These are phyloP conservation scores for Fusarium musae DNA, from an alignment of 2,329 filamentous ascomycete genomes.

Conservation along the genomic window DNA sequence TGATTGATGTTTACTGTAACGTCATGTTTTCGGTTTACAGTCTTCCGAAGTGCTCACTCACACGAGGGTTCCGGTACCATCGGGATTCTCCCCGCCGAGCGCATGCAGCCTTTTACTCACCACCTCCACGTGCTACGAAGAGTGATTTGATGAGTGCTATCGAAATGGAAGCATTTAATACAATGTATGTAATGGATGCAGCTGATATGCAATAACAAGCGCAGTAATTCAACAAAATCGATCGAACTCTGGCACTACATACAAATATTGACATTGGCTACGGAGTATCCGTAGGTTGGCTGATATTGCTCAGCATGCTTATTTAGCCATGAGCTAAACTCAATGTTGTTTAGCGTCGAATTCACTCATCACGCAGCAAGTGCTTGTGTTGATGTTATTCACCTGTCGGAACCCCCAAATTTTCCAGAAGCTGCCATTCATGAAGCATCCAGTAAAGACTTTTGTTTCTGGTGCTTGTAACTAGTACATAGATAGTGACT, in stretches of 20 bases:
- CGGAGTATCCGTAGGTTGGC: background rate
- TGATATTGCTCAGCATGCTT: constrained; percentile 18
- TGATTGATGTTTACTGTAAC: background rate
- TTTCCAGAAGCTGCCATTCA: background rate
- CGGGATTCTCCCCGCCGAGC: constrained; percentile 34
- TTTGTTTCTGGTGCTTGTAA: constrained; percentile 4
- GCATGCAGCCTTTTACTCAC: constrained; percentile 1
- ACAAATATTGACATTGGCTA: constrained; percentile 4
- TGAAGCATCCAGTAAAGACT: background rate
- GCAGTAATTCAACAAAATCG: constrained; percentile 1
- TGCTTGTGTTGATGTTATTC: constrained; percentile 24
- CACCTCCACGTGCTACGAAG: constrained; percentile 26
- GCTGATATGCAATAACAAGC: constrained; percentile 6
- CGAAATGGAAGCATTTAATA: background rate
- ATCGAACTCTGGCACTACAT: background rate
- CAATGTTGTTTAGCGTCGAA: constrained; percentile 15
- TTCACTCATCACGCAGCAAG: background rate
- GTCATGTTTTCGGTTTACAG: background rate
- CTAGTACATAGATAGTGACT: constrained; percentile 18
- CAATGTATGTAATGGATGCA: background rate
- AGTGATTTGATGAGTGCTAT: background rate
- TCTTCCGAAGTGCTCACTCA: background rate
- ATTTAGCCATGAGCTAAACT: constrained; percentile 4
- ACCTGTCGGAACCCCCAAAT: background rate
- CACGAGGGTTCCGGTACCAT: constrained; percentile 11